A percentile compares a stretch with the other conserved stretches of the same genome.
These are phyloP conservation scores for Hortaea sp. DNA, from an alignment of 2,329 filamentous ascomycete species.

Conservation along the genomic window DNA sequence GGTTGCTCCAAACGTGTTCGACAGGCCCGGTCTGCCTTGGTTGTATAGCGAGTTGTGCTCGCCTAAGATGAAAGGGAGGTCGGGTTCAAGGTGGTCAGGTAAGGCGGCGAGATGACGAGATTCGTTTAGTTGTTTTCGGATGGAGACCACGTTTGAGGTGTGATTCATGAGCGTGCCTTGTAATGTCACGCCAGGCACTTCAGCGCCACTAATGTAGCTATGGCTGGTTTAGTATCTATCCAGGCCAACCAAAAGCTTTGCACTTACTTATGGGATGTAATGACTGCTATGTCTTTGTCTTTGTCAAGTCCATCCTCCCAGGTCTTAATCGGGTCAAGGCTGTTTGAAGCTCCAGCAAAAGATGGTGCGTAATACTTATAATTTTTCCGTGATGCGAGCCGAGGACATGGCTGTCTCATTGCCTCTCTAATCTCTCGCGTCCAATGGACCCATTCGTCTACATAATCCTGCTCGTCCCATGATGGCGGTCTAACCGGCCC, in stretches of 20 bases:
- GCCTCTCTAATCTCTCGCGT: conserved; percentile 39
- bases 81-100: conserved; percentile 18
- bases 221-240: not conserved
- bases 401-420: conserved; percentile 42
- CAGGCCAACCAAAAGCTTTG: not conserved
- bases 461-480: conserved; percentile 48
- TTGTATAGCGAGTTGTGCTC: conserved; percentile 55
- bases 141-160: conserved; percentile 39
- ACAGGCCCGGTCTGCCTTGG: conserved; percentile 51
- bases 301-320: conserved; percentile 46
- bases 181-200: conserved; percentile 50
- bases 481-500: conserved; percentile 40
- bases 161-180: conserved; percentile 56
- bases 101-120: conserved; percentile 34
- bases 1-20: conserved; percentile 55
- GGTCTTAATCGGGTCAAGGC: conserved; percentile 39
- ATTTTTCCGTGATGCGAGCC: conserved; percentile 30
- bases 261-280: conserved; percentile 51
- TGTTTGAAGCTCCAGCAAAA: conserved; percentile 44
- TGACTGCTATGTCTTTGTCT: conserved; percentile 41
- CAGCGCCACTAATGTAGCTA: conserved; percentile 54
- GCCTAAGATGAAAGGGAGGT: conserved; percentile 46
- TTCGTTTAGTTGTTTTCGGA: conserved; percentile 40
- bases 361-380: conserved; percentile 50
- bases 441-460: conserved; percentile 48